A percentile compares a stretch with the other conserved stretches of the same genome.
Evolutionary conservation across 2,329 filamentous ascomycete species (phyloP).

Genomic region (Verticillium alfalfae): DNA sequence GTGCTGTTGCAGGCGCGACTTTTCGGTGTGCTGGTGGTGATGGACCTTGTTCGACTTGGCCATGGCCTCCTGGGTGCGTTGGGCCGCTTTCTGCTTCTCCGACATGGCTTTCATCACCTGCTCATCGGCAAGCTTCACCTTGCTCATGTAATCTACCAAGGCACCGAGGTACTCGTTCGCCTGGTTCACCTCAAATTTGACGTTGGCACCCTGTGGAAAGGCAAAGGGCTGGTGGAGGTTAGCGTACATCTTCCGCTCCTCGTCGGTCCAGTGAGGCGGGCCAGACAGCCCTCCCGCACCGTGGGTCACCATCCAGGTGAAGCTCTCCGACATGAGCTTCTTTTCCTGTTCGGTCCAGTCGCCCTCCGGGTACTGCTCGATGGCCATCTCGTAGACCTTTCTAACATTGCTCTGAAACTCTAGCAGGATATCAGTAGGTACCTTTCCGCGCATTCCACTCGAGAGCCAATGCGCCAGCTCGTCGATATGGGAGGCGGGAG

Average conservation of each 20-base stretch:
- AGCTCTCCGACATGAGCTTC: neutral
- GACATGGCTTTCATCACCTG: neutral
- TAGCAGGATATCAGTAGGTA: neutral
- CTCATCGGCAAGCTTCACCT: neutral
- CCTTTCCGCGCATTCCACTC: neutral
- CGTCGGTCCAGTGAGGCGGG: neutral
- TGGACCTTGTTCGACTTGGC: neutral
- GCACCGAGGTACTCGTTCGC: neutral
- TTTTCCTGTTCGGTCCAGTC: neutral
- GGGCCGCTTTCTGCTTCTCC: neutral
- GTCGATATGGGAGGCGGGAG: neutral
- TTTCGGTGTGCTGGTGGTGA: neutral
- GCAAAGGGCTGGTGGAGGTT: neutral
- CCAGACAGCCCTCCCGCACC: neutral
- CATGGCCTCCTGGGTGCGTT: neutral
- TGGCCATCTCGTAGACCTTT: neutral
- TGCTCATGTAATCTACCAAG: neutral
- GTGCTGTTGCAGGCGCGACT: neutral
- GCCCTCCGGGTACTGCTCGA: neutral
- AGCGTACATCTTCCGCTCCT: neutral
- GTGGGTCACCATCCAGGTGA: neutral
- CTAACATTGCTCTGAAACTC: neutral
- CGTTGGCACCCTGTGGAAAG: neutral
- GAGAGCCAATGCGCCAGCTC: neutral
- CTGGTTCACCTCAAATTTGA: neutral